A percentile compares a stretch with the other conserved stretches of the same genome.
phyloP scores from a whole-genome alignment of 2,329 filamentous ascomycete species.

The Raffaelea deltoideospora region DNA sequence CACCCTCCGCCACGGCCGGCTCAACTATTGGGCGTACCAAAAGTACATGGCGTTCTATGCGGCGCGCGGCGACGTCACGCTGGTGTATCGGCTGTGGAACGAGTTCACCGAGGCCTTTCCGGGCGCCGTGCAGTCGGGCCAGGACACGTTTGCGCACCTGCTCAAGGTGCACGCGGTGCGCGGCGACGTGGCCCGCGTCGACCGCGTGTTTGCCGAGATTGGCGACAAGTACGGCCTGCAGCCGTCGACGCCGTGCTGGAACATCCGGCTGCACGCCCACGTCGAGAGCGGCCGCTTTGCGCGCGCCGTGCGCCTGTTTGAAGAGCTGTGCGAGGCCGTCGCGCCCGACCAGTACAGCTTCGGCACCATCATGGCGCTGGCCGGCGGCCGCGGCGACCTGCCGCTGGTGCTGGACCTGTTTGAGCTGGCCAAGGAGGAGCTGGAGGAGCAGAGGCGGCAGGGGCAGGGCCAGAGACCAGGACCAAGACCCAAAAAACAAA shows the following conservation, averaged over 20 bases:
- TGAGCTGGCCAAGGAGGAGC: conserved; percentile 37
- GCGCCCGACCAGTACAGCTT: conserved; percentile 50
- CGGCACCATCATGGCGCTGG: conserved; percentile 58
- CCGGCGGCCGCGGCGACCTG: conserved; percentile 57
- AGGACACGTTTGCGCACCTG: conserved; percentile 36
- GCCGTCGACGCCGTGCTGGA: conserved; percentile 53
- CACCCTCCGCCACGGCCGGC: conserved; percentile 22
- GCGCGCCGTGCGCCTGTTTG: conserved; percentile 50
- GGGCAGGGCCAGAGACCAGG: no score
- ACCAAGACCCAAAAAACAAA: no score
- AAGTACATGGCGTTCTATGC: conserved; percentile 35
- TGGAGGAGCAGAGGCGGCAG: conserved; percentile 28
- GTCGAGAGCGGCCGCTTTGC: conserved; percentile 49
- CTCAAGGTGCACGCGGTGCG: conserved; percentile 57
- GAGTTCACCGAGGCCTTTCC: conserved; percentile 23
- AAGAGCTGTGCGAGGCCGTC: conserved; percentile 34
- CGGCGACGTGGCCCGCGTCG: conserved; percentile 46
- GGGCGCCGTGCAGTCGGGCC: conserved; percentile 7
- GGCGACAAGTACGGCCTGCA: conserved; percentile 33
- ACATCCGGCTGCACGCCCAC: conserved; percentile 60
- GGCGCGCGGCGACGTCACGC: conserved; percentile 27
- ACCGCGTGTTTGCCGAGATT: conserved; percentile 49
- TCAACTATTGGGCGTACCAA: conserved; percentile 30
- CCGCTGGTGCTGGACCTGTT: conserved; percentile 52
- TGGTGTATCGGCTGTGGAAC: conserved; percentile 29